These are phyloP conservation scores for Prunus mume DNA, from an alignment of 306 rosid genomes.

Conservation along the genomic window DNA sequence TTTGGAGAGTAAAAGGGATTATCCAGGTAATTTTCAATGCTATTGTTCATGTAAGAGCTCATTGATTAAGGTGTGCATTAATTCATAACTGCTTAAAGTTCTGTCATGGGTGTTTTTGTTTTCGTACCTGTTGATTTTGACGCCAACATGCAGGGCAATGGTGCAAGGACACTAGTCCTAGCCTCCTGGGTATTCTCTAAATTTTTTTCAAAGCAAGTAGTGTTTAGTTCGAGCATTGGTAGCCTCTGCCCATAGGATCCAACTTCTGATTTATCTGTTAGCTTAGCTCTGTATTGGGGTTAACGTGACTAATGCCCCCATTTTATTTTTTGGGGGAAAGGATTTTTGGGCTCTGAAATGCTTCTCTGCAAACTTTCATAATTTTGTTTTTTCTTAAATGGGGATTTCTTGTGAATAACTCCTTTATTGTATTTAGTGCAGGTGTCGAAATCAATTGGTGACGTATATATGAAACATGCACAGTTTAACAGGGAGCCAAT, in stretches of 20 bases:
- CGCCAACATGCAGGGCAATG: background rate
- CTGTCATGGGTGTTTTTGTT: background rate
- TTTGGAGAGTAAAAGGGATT: constrained; percentile 96
- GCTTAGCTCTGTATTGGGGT: background rate
- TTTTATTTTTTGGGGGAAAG: background rate
- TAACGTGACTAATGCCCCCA: background rate
- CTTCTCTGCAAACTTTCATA: background rate
- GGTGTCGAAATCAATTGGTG: constrained; percentile 95
- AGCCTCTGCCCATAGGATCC: background rate
- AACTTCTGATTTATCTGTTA: background rate
- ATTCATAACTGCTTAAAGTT: background rate
- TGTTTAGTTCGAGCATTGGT: background rate
- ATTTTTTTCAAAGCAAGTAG: background rate
- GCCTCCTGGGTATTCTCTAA: background rate
- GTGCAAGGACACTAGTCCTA: background rate
- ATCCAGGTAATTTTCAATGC: constrained; percentile 60
- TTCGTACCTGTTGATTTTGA: background rate
- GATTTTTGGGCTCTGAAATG: background rate
- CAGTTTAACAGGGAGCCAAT: constrained; percentile 73
- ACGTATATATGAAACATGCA: constrained; percentile 79
- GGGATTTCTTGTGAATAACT: constrained; percentile 3
- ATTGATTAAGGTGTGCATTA: background rate
- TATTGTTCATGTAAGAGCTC: background rate
- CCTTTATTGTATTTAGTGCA: constrained; percentile 44
- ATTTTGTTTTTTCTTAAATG: constrained; percentile 3